phyloP scores from a whole-genome alignment of 768 basidiomycete species.

The Imleria badia region DNA sequence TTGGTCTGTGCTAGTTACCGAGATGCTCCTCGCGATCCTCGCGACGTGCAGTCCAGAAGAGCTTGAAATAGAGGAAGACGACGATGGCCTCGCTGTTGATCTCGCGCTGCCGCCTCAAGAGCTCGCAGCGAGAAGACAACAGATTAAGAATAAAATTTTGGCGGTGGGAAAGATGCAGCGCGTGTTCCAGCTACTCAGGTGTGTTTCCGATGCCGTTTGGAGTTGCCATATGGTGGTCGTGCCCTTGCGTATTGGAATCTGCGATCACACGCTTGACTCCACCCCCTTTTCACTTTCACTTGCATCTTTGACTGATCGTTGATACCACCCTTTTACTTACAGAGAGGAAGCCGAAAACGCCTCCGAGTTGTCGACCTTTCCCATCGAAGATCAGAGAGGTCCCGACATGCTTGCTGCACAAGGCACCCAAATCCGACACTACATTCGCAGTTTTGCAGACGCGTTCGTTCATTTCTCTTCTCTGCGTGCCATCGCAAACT shows the following conservation, averaged over 20 bases:
- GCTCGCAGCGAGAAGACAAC: conserved; percentile 55
- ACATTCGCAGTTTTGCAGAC: conserved; percentile 72
- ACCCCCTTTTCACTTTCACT: not conserved
- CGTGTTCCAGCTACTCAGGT: conserved; percentile 89
- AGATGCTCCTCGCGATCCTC: conserved; percentile 95
- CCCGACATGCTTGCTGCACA: conserved; percentile 63
- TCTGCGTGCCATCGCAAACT: not conserved
- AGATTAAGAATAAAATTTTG: conserved; percentile 92
- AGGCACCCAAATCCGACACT: conserved; percentile 54
- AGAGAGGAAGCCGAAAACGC: conserved; percentile 82
- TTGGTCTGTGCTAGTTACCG: conserved; percentile 63
- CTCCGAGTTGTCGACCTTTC: conserved; percentile 53
- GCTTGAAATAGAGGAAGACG: conserved; percentile 57
- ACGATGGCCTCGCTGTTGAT: conserved; percentile 26
- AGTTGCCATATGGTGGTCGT: not conserved
- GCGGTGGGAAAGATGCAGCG: conserved; percentile 90
- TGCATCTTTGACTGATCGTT: not conserved
- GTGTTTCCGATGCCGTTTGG: conserved; percentile 25
- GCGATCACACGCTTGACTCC: not conserved
- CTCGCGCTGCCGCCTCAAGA: conserved; percentile 40
- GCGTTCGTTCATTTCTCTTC: conserved; percentile 50
- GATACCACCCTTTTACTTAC: not conserved
- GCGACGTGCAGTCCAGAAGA: conserved; percentile 95
- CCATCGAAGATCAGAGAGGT: conserved; percentile 39
- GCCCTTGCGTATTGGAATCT: not conserved